A percentile compares a stretch with the other conserved stretches of the same genome.
These are phyloP conservation scores for Kwoniella pini DNA, from an alignment of 768 basidiomycete genomes.

Conservation along the genomic window DNA sequence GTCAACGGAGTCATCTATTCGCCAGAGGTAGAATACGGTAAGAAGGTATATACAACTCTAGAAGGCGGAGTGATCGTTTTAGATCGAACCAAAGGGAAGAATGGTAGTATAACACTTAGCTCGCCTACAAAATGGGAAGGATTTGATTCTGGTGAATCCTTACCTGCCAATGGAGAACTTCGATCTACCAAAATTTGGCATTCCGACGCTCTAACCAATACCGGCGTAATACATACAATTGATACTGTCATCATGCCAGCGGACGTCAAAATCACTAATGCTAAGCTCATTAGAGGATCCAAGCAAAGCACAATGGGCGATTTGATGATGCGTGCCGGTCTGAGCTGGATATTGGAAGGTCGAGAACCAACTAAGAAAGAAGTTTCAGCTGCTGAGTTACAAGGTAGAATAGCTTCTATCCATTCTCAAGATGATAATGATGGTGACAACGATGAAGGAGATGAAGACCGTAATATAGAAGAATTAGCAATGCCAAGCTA, in stretches of 20 bases:
- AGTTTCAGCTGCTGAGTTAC: slow-evolving; percentile 19
- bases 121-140: slow-evolving; percentile 41
- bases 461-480: slow-evolving; percentile 23
- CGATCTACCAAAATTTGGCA: slow-evolving; percentile 47
- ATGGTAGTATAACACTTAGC: slow-evolving; percentile 58
- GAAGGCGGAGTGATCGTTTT: slow-evolving; percentile 82
- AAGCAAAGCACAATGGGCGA: slow-evolving; percentile 86
- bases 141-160: slow-evolving; percentile 37
- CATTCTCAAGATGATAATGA: background rate
- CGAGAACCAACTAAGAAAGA: slow-evolving; percentile 40
- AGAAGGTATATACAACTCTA: slow-evolving; percentile 65
- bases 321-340: slow-evolving; percentile 76
- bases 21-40: slow-evolving; percentile 51
- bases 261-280: slow-evolving; percentile 77
- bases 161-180: slow-evolving; percentile 55
- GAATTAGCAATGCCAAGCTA: slow-evolving; percentile 59
- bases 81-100: slow-evolving; percentile 58
- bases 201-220: slow-evolving; percentile 69
- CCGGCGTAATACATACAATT: slow-evolving; percentile 87
- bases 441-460: slow-evolving; percentile 11
- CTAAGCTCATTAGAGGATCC: slow-evolving; percentile 86
- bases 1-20: slow-evolving; percentile 75
- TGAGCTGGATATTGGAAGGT: slow-evolving; percentile 89
- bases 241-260: slow-evolving; percentile 68
- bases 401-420: slow-evolving; percentile 11